A percentile compares a stretch with the other conserved stretches of the same genome.
These are phyloP conservation scores for Peterozyma toletana DNA, from an alignment of 805 yeast species.

Conservation along the genomic window DNA sequence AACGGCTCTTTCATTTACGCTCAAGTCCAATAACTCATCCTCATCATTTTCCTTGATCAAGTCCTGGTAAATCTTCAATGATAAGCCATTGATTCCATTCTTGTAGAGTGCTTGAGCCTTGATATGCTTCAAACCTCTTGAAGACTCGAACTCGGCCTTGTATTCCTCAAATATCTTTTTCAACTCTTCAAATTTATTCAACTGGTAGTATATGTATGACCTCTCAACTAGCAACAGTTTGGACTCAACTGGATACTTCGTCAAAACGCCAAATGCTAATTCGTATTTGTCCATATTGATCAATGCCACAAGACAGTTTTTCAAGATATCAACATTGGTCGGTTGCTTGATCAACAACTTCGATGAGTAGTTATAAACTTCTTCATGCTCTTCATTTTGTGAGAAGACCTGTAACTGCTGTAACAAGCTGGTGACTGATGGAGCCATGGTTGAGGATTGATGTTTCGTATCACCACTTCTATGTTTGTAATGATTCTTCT, in stretches of 20 bases:
- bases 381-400: constrained; percentile 24
- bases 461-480: background rate
- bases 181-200: constrained; percentile 23
- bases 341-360: constrained; percentile 15
- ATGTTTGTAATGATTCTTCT: too few species aligned
- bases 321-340: constrained; percentile 24
- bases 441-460: constrained; percentile 11
- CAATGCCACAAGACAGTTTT: constrained; percentile 45
- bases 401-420: constrained; percentile 27
- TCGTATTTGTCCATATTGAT: constrained; percentile 52
- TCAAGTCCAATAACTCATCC: constrained; percentile 43
- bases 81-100: constrained; percentile 35
- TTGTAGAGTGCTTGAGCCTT: constrained; percentile 47
- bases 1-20: constrained; percentile 65
- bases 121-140: constrained; percentile 38
- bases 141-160: constrained; percentile 6
- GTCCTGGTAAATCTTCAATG: constrained; percentile 38
- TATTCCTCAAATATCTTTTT: constrained; percentile 12
- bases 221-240: constrained; percentile 37
- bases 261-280: constrained; percentile 37
- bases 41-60: constrained; percentile 26
- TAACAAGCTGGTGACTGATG: constrained; percentile 23
- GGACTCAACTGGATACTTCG: constrained; percentile 26
- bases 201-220: constrained; percentile 54
- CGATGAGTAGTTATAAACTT: constrained; percentile 23